Evolutionary conservation across 495 filamentous ascomycete species (phyloP).

Genomic region (Xylaria flabelliformis): DNA sequence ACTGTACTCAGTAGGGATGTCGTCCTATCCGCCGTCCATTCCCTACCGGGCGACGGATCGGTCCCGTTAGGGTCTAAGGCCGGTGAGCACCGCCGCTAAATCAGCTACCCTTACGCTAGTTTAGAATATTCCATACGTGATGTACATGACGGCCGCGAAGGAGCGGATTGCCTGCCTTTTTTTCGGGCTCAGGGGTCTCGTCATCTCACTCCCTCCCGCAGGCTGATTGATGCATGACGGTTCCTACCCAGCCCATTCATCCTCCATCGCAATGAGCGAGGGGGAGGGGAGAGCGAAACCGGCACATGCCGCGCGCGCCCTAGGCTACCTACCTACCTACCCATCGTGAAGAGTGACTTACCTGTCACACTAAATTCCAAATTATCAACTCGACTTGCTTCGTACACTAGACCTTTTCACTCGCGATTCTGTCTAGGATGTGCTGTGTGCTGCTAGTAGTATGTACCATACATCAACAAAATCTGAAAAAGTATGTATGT

Average conservation of each 20-base stretch:
- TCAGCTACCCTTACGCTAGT: background rate
- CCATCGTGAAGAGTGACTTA: background rate
- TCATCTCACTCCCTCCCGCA: slow-evolving; percentile 5
- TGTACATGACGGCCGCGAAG: slow-evolving; percentile 19
- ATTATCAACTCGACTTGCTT: background rate
- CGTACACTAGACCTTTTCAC: background rate
- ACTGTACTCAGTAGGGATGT: background rate
- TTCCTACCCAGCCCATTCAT: slow-evolving; percentile 10
- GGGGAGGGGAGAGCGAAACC: background rate
- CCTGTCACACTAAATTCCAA: slow-evolving; percentile 6
- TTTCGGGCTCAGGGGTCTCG: slow-evolving; percentile 9
- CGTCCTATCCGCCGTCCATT: background rate
- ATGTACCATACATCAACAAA: background rate
- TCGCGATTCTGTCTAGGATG: background rate
- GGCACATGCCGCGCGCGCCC: background rate
- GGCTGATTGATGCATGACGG: slow-evolving; percentile 20
- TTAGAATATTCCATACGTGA: background rate
- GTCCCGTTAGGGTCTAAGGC: background rate
- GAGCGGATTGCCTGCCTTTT: slow-evolving; percentile 19
- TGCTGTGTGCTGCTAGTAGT: background rate
- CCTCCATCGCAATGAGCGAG: background rate
- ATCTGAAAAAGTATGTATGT: background rate
- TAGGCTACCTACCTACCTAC: background rate
- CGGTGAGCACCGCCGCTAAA: slow-evolving; percentile 12
- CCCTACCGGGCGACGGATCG: slow-evolving; percentile 17